Base-by-base conservation (phyloP, 208 protist genomes). In the Ichthyophonus hoferi region DNA sequence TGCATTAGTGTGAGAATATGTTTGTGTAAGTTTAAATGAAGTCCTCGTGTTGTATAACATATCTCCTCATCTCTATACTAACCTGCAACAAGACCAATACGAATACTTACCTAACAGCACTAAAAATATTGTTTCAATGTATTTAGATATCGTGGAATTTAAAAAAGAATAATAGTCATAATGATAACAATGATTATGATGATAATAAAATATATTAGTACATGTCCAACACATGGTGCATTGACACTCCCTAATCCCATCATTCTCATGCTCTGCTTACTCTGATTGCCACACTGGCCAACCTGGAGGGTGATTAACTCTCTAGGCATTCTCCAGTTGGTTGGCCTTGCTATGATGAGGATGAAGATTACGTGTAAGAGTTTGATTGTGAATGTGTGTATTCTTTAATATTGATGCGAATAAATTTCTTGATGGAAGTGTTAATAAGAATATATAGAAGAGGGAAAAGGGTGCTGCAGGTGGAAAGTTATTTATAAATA, bases 241-340 rank as follows among this genome's bases (percentile, higher is more conserved):
- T n/a, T 76, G 17, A 3, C 35, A 41, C 12, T 42, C 34, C 7
- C 12, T 7, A 2, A 67, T 87, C 31, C 1, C 1, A 39, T 34
- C 31, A 33, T 24, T 87, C 34, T 39, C 1, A 39, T 37, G 40
- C 31, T 39, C 42, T 39, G 79, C 67, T 42, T 91, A 97, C 95
- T 94, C 92, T 97, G 96, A 90, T 97, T 97, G 42, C 96, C 96
- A 93, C 98, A 99, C 93, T 99, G 98, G 2, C 99, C 99, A 24
- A 97, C 95, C 91, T 99, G 98, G 42, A 99, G 92, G 7, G 98
- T 99, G 88, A 99, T 99, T 86, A 99, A 98, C 90, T 99, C 98
- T 40, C 98, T 94, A 31, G 98, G 98, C 98, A 99, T 99, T 33
- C 7, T 77, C 1, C 40, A n/a, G n/a, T n/a, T n/a, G n/a, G n/a